Evolutionary conservation across 1,284 basidiomycete genomes (phyloP).

Genomic region (Xerocomus amazonicus): DNA sequence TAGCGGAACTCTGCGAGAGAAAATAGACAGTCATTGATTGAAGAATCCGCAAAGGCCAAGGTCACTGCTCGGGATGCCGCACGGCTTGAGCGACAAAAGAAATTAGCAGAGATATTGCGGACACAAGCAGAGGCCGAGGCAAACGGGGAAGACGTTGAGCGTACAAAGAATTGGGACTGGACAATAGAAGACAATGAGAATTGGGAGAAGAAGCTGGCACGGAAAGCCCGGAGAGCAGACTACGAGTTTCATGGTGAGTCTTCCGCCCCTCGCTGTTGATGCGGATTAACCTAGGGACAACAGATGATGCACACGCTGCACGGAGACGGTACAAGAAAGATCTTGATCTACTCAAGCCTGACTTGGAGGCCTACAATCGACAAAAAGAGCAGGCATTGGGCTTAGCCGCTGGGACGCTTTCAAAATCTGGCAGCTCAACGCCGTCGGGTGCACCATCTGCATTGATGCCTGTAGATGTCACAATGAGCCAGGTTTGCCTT

Average conservation of each 20-base stretch:
- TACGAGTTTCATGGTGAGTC: slow-evolving; percentile 73
- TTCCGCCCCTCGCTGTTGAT: slow-evolving; percentile 16
- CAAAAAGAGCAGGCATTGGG: slow-evolving; percentile 86
- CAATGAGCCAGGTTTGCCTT: slow-evolving; percentile 40
- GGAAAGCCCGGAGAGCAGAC: slow-evolving; percentile 57
- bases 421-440: slow-evolving; percentile 36
- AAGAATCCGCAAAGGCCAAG: slow-evolving; percentile 76
- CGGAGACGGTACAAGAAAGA: slow-evolving; percentile 90
- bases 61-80: slow-evolving; percentile 73
- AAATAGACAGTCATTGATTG: slow-evolving; percentile 80
- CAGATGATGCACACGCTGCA: slow-evolving; percentile 89
- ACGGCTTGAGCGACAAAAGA: slow-evolving; percentile 81
- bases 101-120: slow-evolving; percentile 84
- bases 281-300: slow-evolving; percentile 2
- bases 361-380: slow-evolving; percentile 77
- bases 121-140: slow-evolving; percentile 87
- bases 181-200: slow-evolving; percentile 30
- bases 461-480: slow-evolving; percentile 51
- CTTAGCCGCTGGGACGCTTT: slow-evolving; percentile 58
- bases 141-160: slow-evolving; percentile 82
- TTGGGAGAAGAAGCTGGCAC: slow-evolving; percentile 30
- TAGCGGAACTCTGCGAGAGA: slow-evolving; percentile 75
- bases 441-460: slow-evolving; percentile 30
- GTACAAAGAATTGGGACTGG: slow-evolving; percentile 31
- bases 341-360: slow-evolving; percentile 81